These are phyloP conservation scores for Haplographium delicatum DNA, from an alignment of 495 filamentous ascomycete species.

Conservation along the genomic window DNA sequence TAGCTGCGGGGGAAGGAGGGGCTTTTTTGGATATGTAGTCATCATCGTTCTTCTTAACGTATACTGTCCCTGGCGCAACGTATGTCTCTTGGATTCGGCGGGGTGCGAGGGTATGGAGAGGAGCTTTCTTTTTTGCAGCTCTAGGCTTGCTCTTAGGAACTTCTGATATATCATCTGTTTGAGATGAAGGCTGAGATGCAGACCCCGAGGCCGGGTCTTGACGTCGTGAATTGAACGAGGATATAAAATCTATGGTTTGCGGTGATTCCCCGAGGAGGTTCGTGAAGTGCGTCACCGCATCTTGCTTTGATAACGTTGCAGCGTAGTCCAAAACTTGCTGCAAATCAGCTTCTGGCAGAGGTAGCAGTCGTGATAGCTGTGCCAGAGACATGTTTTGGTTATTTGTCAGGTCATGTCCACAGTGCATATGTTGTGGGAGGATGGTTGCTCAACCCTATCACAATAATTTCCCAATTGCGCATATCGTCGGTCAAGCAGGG, in stretches of 20 bases:
- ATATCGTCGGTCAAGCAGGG: too few relatives aligned
- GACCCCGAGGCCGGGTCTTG: conserved; percentile 29
- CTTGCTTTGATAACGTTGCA: conserved; percentile 58
- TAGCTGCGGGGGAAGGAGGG: conserved; percentile 21
- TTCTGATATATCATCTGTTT: conserved; percentile 1
- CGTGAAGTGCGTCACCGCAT: conserved; percentile 77
- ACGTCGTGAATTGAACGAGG: conserved; percentile 77
- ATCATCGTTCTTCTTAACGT: conserved; percentile 58
- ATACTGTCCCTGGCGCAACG: conserved; percentile 49
- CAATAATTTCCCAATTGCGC: too few relatives aligned
- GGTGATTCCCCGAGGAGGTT: conserved; percentile 84
- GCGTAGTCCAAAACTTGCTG: conserved; percentile 79
- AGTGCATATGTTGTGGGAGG: neutral
- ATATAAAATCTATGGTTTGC: conserved; percentile 83
- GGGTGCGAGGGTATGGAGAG: conserved; percentile 26
- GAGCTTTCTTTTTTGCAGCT: conserved; percentile 24
- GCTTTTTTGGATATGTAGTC: conserved; percentile 51
- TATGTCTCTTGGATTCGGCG: conserved; percentile 22
- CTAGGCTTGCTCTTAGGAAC: conserved; percentile 22
- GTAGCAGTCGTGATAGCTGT: conserved; percentile 71
- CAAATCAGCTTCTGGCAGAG: conserved; percentile 77
- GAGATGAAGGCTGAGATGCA: conserved; percentile 3
- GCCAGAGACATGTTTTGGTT: conserved; percentile 56
- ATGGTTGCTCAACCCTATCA: neutral
- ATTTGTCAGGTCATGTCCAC: neutral